Base-by-base conservation (phyloP, 306 rosid species). In the Castanea mollissima region DNA sequence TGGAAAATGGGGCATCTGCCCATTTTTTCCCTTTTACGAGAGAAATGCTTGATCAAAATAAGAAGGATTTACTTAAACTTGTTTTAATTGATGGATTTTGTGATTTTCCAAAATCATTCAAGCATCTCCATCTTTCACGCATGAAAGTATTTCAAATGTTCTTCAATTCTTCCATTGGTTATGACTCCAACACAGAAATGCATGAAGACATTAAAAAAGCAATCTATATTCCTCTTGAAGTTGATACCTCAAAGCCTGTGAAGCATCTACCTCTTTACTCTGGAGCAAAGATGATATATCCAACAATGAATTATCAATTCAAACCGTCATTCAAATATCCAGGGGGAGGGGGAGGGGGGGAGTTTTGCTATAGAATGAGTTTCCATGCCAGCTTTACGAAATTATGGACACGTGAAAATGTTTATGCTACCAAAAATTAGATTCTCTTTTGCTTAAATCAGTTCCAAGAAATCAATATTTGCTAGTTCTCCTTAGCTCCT, bases 141-240 rank as follows among this genome's bases (percentile, higher is more conserved):
- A 68, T 83, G 4, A 87, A 87, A 75, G 82, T 72, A 44, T 73
- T 85, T 20, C 85, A 88, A 34, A 86, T 88, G 88, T 86, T 88
- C 78, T 88, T 2, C 85, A 79, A 88, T 80, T 69, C 80, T 3
- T 31, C 69, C 23, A 83, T 79, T 74, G 51, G 67, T 32, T 83
- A 44, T 32, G 86, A 83, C 59, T 83, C 80, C 23, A 58, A 60
- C 12, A 83, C 80, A 4, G 77, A 74, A 46, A 49, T 79, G 77
- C 83, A 79, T n/a, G 54, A 19, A 11, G 83, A 74, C 58, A 83
- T 83, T 51, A 75, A 69, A 2, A 74, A 70, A 41, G 86, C 83
- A 52, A 51, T 83, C 44, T 38, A 38, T 7, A 35, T 35, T 83
- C 89, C 91, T 76, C 3, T 81, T 25, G 18, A 69, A 41, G 77